phyloP scores from a whole-genome alignment of 2,329 filamentous ascomycete species.

The Fusarium pseudonygamai region DNA sequence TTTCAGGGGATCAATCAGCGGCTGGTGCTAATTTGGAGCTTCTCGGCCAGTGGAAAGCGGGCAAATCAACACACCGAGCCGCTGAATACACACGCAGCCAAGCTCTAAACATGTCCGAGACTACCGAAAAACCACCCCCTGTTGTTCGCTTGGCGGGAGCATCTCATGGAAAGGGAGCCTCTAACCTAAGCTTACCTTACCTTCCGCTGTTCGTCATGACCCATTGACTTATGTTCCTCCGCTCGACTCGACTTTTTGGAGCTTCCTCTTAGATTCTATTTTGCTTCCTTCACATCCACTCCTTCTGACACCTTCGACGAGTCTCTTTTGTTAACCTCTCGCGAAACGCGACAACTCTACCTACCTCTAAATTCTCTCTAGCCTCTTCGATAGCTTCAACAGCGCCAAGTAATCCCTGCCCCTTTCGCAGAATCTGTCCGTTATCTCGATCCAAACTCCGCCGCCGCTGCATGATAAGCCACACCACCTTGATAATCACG shows the following conservation, averaged over 20 bases:
- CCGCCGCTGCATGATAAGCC: constrained; percentile 36
- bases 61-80: constrained; percentile 8
- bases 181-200: constrained; percentile 14
- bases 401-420: constrained; percentile 36
- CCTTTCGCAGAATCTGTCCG: constrained; percentile 36
- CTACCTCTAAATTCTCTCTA: background rate
- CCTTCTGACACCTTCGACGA: constrained; percentile 29
- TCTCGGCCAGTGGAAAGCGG: background rate
- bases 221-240: constrained; percentile 7
- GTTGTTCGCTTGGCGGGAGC: constrained; percentile 38
- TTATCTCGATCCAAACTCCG: constrained; percentile 32
- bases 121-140: constrained; percentile 38
- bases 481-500: constrained; percentile 28
- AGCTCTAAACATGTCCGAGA: constrained; percentile 35
- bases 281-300: constrained; percentile 42
- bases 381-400: constrained; percentile 29
- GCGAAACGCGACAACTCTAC: background rate
- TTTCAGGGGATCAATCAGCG: constrained; percentile 20
- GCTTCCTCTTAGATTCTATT: constrained; percentile 20
- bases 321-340: background rate
- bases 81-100: constrained; percentile 14
- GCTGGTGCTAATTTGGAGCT: constrained; percentile 23
- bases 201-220: constrained; percentile 31
- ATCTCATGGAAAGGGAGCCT: constrained; percentile 33
- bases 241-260: constrained; percentile 7